Evolutionary conservation across 1,284 basidiomycete species (phyloP).

Genomic region (Melampsora abietis-canadensis): DNA sequence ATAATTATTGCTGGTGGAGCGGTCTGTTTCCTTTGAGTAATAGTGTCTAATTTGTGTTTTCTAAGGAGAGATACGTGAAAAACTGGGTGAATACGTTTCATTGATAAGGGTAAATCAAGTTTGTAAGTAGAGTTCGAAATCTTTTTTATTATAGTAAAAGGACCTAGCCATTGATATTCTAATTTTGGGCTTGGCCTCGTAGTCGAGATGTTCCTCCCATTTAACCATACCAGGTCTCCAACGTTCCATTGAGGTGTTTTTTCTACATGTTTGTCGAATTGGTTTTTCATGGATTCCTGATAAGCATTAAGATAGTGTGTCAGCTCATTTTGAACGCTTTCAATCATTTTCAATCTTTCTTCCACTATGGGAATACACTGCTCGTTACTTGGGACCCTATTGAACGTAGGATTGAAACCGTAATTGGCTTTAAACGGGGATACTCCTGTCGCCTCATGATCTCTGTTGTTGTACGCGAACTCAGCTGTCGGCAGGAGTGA

Average conservation of each 20-base stretch:
- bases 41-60: background rate
- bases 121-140: too few relatives aligned
- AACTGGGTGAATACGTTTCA: background rate
- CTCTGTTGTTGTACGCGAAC: slow-evolving; percentile 16
- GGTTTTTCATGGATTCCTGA: too few relatives aligned
- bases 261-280: too few relatives aligned
- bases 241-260: background rate
- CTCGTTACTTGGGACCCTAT: background rate
- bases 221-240: slow-evolving; percentile 3
- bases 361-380: background rate
- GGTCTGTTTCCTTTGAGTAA: background rate
- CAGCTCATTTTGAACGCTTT: background rate
- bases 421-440: slow-evolving; percentile 11
- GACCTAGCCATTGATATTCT: too few relatives aligned
- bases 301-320: too few relatives aligned
- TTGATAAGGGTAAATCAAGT: background rate
- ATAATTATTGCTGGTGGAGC: background rate
- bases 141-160: too few relatives aligned
- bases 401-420: background rate
- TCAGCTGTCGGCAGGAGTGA: slow-evolving; percentile 23
- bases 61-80: slow-evolving; percentile 4
- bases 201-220: background rate
- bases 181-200: too few relatives aligned
- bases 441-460: background rate
- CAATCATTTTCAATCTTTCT: background rate